These are phyloP conservation scores for Penicillium sp. DNA, from an alignment of 2,329 filamentous ascomycete species.

Conservation along the genomic window DNA sequence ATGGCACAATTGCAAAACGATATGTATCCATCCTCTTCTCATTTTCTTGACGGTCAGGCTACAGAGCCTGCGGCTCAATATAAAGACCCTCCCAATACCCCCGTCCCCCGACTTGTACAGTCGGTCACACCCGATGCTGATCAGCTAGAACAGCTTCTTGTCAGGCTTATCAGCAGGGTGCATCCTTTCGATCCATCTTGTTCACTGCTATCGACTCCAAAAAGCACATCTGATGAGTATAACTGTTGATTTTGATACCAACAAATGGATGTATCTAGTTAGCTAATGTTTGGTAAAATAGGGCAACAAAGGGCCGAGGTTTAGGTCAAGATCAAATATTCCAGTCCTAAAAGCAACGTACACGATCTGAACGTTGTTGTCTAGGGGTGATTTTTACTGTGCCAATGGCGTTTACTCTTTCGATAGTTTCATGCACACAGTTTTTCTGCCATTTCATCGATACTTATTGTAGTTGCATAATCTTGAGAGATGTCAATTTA, in stretches of 20 bases:
- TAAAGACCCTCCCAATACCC: background rate
- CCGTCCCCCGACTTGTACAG: background rate
- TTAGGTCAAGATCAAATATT: background rate
- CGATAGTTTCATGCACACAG: too few species aligned
- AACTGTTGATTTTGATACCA: background rate
- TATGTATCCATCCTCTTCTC: background rate
- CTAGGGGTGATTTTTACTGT: too few species aligned
- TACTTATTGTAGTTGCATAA: too few species aligned
- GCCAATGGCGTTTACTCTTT: too few species aligned
- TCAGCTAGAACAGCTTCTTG: background rate
- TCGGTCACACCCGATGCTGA: background rate
- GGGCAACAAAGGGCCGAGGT: background rate
- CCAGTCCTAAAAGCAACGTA: background rate
- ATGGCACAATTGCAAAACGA: background rate
- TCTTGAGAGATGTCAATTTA: too few species aligned
- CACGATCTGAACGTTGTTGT: background rate
- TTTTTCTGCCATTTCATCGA: too few species aligned
- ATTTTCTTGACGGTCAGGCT: background rate
- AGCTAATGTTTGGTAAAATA: background rate
- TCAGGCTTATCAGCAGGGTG: background rate
- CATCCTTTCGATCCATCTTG: background rate
- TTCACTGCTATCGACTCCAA: background rate
- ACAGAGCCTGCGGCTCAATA: background rate
- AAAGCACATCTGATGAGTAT: background rate
- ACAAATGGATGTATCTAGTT: background rate